Evolutionary conservation across 2,329 filamentous ascomycete genomes (phyloP).

Genomic region (Stachybotrys elegans): DNA sequence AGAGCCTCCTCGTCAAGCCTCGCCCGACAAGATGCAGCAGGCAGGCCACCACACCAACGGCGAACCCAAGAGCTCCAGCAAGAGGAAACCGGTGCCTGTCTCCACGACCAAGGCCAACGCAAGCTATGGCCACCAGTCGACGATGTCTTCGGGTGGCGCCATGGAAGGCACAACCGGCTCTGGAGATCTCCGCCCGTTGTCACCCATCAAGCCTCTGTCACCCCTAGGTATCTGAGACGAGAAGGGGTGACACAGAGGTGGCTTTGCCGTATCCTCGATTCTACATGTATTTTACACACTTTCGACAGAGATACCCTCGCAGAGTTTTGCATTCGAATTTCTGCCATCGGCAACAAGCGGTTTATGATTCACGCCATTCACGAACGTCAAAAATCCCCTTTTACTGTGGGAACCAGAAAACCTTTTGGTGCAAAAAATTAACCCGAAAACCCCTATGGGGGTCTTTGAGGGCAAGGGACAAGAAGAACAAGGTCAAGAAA

Average conservation of each 20-base stretch:
- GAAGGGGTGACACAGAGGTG: constrained; percentile 1
- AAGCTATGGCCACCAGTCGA: constrained; percentile 35
- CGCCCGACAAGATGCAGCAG: constrained; percentile 60
- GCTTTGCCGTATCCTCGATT: neutral
- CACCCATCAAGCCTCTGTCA: constrained; percentile 62
- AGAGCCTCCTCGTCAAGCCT: constrained; percentile 21
- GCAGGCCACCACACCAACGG: constrained; percentile 21
- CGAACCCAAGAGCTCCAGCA: constrained; percentile 22
- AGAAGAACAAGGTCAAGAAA: too few relatives aligned
- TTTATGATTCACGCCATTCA: neutral
- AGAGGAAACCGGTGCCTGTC: constrained; percentile 37
- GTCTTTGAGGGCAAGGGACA: too few relatives aligned
- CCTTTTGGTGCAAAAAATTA: too few relatives aligned
- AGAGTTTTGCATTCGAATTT: neutral
- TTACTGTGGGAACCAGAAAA: too few relatives aligned
- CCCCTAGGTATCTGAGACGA: constrained; percentile 55
- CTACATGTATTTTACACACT: neutral
- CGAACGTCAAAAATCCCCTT: too few relatives aligned
- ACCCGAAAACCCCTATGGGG: too few relatives aligned
- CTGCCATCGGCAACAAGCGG: neutral
- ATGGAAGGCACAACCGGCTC: constrained; percentile 31
- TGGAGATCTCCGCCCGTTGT: constrained; percentile 51
- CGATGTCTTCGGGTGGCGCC: constrained; percentile 41
- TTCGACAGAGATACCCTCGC: neutral
- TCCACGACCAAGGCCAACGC: constrained; percentile 39